Evolutionary conservation across 164 flowering plant genomes (phyloP).

Genomic region (Pachysandra terminalis): DNA sequence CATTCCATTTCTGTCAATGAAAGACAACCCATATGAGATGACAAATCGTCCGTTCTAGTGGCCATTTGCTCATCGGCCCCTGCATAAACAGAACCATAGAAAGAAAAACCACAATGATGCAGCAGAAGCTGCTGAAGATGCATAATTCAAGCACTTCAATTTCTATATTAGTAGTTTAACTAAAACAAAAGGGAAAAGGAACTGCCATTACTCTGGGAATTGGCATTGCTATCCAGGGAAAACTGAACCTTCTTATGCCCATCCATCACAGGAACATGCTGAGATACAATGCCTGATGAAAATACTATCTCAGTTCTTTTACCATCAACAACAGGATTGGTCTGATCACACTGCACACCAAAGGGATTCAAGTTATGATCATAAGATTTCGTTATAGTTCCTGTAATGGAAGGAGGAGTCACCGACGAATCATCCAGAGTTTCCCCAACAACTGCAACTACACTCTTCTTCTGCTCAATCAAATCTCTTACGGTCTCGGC

Average conservation of each 20-base stretch:
- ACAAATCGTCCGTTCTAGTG: constrained; percentile 53
- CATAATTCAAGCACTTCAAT: not conserved
- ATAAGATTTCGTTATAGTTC: constrained; percentile 27
- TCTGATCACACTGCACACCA: constrained; percentile 22
- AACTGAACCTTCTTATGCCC: constrained; percentile 50
- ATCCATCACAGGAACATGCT: constrained; percentile 23
- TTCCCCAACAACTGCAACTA: constrained; percentile 22
- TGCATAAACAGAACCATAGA: constrained; percentile 36
- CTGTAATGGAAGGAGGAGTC: constrained; percentile 45
- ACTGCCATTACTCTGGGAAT: constrained; percentile 41
- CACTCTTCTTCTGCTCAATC: constrained; percentile 18
- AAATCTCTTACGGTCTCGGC: constrained; percentile 17
- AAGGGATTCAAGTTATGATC: constrained; percentile 23
- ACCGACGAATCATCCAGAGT: constrained; percentile 46
- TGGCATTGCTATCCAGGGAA: constrained; percentile 23
- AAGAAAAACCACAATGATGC: constrained; percentile 20
- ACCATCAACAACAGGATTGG: constrained; percentile 15
- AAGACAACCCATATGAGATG: constrained; percentile 74
- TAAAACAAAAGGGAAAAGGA: not conserved
- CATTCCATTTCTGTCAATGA: constrained; percentile 77
- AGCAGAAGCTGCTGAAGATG: constrained; percentile 12
- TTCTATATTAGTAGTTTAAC: not conserved
- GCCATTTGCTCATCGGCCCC: constrained; percentile 64
- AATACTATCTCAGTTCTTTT: constrained; percentile 20
- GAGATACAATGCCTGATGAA: constrained; percentile 20